A percentile compares a stretch with the other conserved stretches of the same genome.
Conservation (phyloP, 139 green algal genomes). For the Chlorella sorokiniana region DNA sequence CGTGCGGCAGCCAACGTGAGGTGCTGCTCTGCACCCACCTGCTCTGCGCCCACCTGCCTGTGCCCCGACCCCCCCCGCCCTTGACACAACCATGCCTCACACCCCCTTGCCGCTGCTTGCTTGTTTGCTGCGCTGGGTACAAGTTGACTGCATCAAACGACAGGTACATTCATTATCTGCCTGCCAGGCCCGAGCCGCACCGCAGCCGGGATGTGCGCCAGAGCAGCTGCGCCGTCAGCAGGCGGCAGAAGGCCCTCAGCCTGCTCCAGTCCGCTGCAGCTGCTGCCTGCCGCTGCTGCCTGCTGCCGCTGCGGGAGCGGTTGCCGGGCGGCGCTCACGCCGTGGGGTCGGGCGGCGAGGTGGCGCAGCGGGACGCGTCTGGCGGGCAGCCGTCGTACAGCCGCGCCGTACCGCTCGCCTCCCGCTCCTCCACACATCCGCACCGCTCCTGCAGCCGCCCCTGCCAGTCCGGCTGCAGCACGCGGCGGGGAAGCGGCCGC, state of each 20-base stretch:
- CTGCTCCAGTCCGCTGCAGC: not conserved
- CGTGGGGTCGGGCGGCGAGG: constrained; percentile 5
- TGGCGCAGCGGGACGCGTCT: constrained; percentile 30
- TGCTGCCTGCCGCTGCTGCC: not conserved
- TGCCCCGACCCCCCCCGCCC: no score
- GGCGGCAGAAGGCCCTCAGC: no score
- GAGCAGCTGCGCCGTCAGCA: no score
- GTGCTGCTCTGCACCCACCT: no score
- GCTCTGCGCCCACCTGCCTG: no score
- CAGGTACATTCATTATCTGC: no score
- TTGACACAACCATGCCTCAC: no score
- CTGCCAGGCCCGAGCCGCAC: no score
- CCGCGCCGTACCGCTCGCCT: constrained; percentile 50
- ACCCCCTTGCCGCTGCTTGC: no score
- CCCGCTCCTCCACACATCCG: constrained; percentile 57
- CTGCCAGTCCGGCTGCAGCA: constrained; percentile 34
- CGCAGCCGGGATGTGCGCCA: no score
- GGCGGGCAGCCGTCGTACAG: constrained; percentile 50
- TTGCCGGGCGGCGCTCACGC: not conserved
- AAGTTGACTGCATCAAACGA: no score
- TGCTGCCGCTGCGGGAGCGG: not conserved
- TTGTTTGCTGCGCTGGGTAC: no score
- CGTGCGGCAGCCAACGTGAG: not conserved
- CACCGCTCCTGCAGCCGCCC: constrained; percentile 53
- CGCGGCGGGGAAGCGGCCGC: constrained; percentile 56